Base-by-base conservation (phyloP, 371 early-diverging fungal species). In the Circinella umbellata region DNA sequence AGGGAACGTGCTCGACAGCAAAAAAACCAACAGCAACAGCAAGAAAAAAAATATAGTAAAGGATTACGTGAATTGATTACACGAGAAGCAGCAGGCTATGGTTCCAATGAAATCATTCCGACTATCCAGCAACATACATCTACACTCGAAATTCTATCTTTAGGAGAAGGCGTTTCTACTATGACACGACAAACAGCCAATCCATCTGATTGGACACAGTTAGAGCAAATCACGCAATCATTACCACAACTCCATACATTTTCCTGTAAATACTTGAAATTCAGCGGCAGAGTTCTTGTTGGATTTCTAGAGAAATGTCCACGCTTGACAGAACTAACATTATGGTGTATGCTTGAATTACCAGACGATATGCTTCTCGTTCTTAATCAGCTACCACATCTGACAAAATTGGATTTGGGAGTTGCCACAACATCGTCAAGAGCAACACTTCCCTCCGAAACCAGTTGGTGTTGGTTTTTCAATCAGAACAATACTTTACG, bases 1-100 rank as follows among this genome's bases (percentile, higher is more conserved):
- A 63, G 10, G 27, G 34, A 47, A 63, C 20, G 20, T 34, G 63
- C 20, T 11, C 20, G 47, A 39, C 51, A 6, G 51, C 10, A 59
- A 27, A 15, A 11, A 27, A 27, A 27, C 27, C 27, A 27, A 27
- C 27, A 27, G 27, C 27, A 27, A 27, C 27, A 27, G 27, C 1
- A 27, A 27, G 27, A 27, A 27, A 27, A 27, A 27, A 27, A 34
- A 7, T 59, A 20, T n/a, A 15, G 7, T 15, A 51, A 51, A 51
- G 51, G 51, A 51, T 9, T 63, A 63, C 63, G 47, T n/a, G 47
- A 63, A 27, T 27, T 63, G 14, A 63, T 63, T 34, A 63, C 63
- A 5, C 42, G 63, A n/a, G 47, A 18, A 17, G 47, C 63, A 9
- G 17, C n/a, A 39, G 63, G 34, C 8, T 63, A 63, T 47, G 47